Conservation (phyloP, 1,139 yeast genomes). For the Pichia sp. region DNA sequence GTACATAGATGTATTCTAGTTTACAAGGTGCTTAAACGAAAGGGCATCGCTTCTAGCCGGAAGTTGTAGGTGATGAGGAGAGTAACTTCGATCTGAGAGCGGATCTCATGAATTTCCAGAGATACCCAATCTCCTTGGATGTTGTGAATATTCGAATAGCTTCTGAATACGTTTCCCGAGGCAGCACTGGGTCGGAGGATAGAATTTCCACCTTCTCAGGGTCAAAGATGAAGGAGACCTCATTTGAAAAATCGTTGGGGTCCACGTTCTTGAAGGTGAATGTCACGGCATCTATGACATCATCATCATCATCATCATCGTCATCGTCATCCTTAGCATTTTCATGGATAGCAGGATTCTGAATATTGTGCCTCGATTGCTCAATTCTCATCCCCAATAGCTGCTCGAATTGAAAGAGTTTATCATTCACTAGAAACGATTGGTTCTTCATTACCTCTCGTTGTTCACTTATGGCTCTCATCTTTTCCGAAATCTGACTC, state of each 20-base stretch:
- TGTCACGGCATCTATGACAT: conserved; percentile 27
- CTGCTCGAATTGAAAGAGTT: conserved; percentile 37
- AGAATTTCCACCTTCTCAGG: conserved; percentile 32
- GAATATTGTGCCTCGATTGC: background rate
- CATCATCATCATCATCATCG: conserved; percentile 21
- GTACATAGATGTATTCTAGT: too few species aligned
- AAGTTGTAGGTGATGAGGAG: background rate
- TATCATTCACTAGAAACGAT: conserved; percentile 25
- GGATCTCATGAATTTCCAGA: conserved; percentile 35
- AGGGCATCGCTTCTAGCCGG: too few species aligned
- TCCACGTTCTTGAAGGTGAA: conserved; percentile 44
- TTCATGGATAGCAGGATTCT: background rate
- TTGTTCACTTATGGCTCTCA: conserved; percentile 20
- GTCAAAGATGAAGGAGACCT: conserved; percentile 37
- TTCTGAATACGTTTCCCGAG: conserved; percentile 7
- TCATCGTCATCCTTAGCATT: background rate
- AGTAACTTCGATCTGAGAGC: conserved; percentile 7
- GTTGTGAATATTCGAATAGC: conserved; percentile 28
- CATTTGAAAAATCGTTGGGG: conserved; percentile 35
- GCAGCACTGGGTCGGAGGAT: conserved; percentile 31
- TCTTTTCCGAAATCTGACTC: conserved; percentile 15
- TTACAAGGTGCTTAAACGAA: too few species aligned
- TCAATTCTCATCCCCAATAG: conserved; percentile 42
- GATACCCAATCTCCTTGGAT: conserved; percentile 36
- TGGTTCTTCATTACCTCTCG: conserved; percentile 21